These are phyloP conservation scores for Colletotrichum trifolii DNA, from an alignment of 2,329 filamentous ascomycete species.

Conservation along the genomic window DNA sequence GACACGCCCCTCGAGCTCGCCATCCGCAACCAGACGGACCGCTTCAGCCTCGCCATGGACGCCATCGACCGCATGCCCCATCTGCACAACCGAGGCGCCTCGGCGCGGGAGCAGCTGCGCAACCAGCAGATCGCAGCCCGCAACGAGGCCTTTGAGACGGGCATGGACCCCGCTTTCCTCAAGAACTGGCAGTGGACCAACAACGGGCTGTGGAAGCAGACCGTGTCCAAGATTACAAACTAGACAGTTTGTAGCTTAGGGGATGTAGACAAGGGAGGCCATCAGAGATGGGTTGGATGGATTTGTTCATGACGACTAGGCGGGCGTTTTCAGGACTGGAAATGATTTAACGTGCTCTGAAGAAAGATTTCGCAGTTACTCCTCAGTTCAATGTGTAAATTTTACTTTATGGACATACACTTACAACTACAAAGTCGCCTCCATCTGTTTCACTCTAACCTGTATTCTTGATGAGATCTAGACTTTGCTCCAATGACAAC, in stretches of 20 bases:
- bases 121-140: constrained; percentile 72
- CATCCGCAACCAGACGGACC: constrained; percentile 81
- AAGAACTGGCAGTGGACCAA: constrained; percentile 75
- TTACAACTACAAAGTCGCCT: too few relatives aligned
- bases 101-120: constrained; percentile 71
- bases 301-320: neutral
- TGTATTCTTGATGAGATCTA: too few relatives aligned
- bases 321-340: too few relatives aligned
- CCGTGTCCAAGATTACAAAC: constrained; percentile 30
- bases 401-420: too few relatives aligned
- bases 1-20: constrained; percentile 83
- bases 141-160: constrained; percentile 75
- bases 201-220: constrained; percentile 51
- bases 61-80: constrained; percentile 76
- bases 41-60: constrained; percentile 81
- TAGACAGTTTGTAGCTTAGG: neutral
- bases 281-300: neutral
- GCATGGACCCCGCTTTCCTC: constrained; percentile 74
- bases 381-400: too few relatives aligned
- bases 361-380: too few relatives aligned
- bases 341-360: too few relatives aligned
- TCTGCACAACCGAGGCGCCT: constrained; percentile 71
- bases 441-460: too few relatives aligned
- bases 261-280: neutral
- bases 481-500: too few relatives aligned